phyloP scores from a whole-genome alignment of 345 rosid genomes.

The Luvunga scandens region DNA sequence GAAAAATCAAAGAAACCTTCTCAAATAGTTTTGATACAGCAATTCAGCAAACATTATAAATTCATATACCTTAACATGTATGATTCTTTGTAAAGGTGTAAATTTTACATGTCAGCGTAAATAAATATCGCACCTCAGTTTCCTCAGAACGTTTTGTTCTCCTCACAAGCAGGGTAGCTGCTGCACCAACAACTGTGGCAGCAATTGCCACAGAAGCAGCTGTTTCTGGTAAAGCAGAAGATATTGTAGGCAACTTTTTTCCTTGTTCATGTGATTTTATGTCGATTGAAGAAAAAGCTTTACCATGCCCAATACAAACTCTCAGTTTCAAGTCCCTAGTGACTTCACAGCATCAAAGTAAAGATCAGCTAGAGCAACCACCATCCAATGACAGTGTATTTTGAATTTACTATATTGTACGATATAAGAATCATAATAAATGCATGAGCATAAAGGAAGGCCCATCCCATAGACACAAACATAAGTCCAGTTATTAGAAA shows the following conservation, averaged over 20 bases:
- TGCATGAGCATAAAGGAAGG: background rate
- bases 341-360: constrained; percentile 28
- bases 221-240: constrained; percentile 64
- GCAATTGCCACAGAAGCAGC: constrained; percentile 81
- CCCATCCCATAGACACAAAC: background rate
- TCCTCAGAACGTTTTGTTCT: constrained; percentile 53
- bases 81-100: background rate
- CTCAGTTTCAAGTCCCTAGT: constrained; percentile 26
- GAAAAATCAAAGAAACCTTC: background rate
- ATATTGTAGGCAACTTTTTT: constrained; percentile 26
- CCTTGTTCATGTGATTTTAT: constrained; percentile 24
- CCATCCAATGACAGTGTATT: background rate
- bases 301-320: constrained; percentile 14
- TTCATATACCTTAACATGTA: background rate
- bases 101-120: background rate
- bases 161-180: constrained; percentile 67
- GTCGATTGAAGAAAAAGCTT: constrained; percentile 19
- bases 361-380: constrained; percentile 15
- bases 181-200: constrained; percentile 81
- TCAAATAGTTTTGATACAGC: background rate
- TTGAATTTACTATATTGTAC: background rate
- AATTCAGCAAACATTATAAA: background rate
- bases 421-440: background rate
- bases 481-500: background rate
- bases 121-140: constrained; percentile 43